Conservation (phyloP, 257 asterid genomes). For the Plantago elongata region DNA sequence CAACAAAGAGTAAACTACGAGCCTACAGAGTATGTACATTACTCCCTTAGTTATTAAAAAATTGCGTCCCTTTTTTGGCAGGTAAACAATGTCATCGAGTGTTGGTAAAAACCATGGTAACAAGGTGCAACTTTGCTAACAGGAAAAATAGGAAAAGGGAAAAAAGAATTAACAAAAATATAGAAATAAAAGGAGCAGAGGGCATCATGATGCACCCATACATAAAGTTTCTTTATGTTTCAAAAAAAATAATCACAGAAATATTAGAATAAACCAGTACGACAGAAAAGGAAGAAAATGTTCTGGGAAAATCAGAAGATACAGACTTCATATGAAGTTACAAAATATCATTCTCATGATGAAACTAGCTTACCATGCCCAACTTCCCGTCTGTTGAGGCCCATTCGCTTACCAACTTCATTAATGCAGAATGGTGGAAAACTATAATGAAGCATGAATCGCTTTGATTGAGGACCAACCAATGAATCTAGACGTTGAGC, state of each 20-base stretch:
- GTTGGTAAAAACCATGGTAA: too few relatives aligned
- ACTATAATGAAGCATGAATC: conserved; percentile 95
- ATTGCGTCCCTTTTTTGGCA: too few relatives aligned
- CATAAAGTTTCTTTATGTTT: neutral
- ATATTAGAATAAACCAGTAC: neutral
- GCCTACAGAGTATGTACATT: too few relatives aligned
- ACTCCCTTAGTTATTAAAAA: too few relatives aligned
- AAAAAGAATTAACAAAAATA: too few relatives aligned
- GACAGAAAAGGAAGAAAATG: neutral
- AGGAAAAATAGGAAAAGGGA: too few relatives aligned
- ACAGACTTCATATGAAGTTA: conserved; percentile 4
- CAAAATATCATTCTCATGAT: conserved; percentile 2
- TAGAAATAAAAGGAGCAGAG: too few relatives aligned
- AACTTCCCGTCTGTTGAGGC: conserved; percentile 93
- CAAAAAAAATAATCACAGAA: neutral
- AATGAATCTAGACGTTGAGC: conserved; percentile 82
- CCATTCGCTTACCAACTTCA: conserved; percentile 91
- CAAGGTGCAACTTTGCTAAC: too few relatives aligned
- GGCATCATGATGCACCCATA: neutral
- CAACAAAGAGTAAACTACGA: too few relatives aligned
- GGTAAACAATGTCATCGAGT: too few relatives aligned
- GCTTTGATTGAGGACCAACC: conserved; percentile 93
- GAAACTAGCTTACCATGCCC: conserved; percentile 76
- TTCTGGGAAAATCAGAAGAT: neutral
- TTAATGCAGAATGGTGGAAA: conserved; percentile 93